These are phyloP conservation scores for Didymella lethalis DNA, from an alignment of 2,329 filamentous ascomycete species.

Conservation along the genomic window DNA sequence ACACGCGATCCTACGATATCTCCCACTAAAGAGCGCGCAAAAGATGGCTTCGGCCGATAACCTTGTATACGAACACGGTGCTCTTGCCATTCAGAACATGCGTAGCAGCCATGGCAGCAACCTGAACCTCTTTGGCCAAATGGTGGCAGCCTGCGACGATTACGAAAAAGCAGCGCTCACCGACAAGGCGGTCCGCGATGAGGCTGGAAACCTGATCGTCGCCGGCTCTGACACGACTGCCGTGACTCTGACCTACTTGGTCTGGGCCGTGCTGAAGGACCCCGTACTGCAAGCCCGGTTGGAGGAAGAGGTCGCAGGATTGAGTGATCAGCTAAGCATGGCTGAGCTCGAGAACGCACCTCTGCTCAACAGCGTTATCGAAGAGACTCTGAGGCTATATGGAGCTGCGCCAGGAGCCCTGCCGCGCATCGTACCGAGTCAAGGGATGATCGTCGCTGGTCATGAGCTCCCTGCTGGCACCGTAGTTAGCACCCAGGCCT, in stretches of 20 bases:
- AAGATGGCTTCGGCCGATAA: constrained; percentile 25
- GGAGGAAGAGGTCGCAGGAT: constrained; percentile 32
- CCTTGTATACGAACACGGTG: constrained; percentile 22
- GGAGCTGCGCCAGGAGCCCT: constrained; percentile 47
- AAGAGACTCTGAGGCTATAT: constrained; percentile 52
- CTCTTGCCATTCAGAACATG: constrained; percentile 30
- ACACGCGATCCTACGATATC: constrained; percentile 26
- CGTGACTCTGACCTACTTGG: constrained; percentile 45
- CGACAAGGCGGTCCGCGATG: constrained; percentile 39
- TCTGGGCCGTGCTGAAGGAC: constrained; percentile 43
- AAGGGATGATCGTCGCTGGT: constrained; percentile 46
- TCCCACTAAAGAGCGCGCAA: constrained; percentile 15
- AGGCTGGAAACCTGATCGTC: constrained; percentile 45
- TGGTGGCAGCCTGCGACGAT: constrained; percentile 26
- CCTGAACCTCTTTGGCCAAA: constrained; percentile 29
- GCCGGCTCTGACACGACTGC: constrained; percentile 49
- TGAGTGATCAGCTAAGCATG: constrained; percentile 28
- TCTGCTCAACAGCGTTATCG: constrained; percentile 48
- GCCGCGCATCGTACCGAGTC: constrained; percentile 47
- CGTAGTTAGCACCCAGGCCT: constrained; percentile 51
- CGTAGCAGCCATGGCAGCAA: constrained; percentile 22
- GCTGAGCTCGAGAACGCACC: constrained; percentile 42
- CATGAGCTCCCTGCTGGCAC: constrained; percentile 48
- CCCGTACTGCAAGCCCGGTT: constrained; percentile 31
- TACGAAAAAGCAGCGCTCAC: constrained; percentile 34